Base-by-base conservation (phyloP, 2,329 filamentous ascomycete species). In the Fusarium austroafricanum region DNA sequence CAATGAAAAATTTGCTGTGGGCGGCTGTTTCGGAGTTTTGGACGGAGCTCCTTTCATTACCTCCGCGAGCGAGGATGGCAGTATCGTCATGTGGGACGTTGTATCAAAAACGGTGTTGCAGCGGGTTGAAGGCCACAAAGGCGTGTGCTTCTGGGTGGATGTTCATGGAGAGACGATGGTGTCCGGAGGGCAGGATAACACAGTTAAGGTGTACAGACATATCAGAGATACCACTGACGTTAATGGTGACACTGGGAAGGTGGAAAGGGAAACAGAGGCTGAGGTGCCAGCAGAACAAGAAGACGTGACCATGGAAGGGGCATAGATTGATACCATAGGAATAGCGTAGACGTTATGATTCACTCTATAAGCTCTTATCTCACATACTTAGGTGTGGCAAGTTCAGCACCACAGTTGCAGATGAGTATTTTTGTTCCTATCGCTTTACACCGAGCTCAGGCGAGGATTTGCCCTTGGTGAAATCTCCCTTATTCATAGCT, bases 1-100 rank as follows among this genome's bases (percentile, higher is more conserved):
- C 55, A 99, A 99, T 77, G 85, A 88, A 55, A 90, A 90, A 64
- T 98, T 92, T 79, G 95, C 93, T 68, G 85, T 98, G n/a, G 88
- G 88, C 4, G 93, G 94, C 6, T 90, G 90, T 39, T 97, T 98
- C 75, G 94, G 93, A 14, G 84, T 87, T 53, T 73, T 79, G 42
- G 80, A 73, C 14, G 76, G 73, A 5, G 73, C 76, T 23, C 75
- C 83, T 0, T 97, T 97, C 73, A 87, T 94, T 17, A 92, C 90
- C 0, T 92, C 91, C 33, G 93, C 94, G 0, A 96, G 93, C 77
- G 95, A 98, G 77, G 93, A 97, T 73, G 93, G 94, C 17, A 87
- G 89, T 45, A 86, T 97, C 12, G 83, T 97, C 17, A 86, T 97
- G 54, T 99, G 96, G 96, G 94, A 98, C 73, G 93, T 97, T 15